Evolutionary conservation across 331 rosid species (phyloP).

Genomic region (Telfairia occidentalis): DNA sequence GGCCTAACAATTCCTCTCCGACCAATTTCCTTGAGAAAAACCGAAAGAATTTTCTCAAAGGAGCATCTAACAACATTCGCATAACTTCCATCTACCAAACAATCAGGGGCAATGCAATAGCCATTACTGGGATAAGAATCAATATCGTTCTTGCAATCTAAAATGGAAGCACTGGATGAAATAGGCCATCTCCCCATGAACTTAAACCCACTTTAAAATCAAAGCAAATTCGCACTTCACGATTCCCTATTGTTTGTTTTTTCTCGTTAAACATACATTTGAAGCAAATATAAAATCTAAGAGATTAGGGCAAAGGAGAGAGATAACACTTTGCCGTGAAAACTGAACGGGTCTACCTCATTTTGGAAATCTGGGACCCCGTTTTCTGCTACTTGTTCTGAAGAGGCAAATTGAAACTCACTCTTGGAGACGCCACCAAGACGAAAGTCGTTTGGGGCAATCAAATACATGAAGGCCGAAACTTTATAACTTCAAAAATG

Average conservation of each 20-base stretch:
- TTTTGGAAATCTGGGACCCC: background rate
- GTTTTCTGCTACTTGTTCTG: background rate
- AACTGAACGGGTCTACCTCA: background rate
- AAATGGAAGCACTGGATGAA: slow-evolving; percentile 7
- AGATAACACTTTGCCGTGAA: background rate
- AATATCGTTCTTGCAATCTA: background rate
- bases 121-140: background rate
- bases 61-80: slow-evolving; percentile 25
- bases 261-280: background rate
- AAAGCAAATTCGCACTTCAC: background rate
- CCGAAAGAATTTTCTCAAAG: slow-evolving; percentile 39
- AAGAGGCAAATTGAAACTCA: background rate
- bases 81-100: slow-evolving; percentile 12
- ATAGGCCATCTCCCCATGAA: slow-evolving; percentile 15
- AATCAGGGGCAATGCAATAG: background rate
- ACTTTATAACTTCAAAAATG: background rate
- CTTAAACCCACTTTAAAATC: background rate
- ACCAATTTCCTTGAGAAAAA: slow-evolving; percentile 35
- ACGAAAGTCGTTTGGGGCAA: background rate
- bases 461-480: background rate
- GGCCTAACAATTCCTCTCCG: slow-evolving; percentile 40
- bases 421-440: background rate
- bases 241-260: background rate
- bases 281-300: background rate
- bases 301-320: background rate